Evolutionary conservation across 2,329 filamentous ascomycete genomes (phyloP), one percentile per base, ranked within the genome.

Genomic region (Aspergillus alliaceus): DNA sequence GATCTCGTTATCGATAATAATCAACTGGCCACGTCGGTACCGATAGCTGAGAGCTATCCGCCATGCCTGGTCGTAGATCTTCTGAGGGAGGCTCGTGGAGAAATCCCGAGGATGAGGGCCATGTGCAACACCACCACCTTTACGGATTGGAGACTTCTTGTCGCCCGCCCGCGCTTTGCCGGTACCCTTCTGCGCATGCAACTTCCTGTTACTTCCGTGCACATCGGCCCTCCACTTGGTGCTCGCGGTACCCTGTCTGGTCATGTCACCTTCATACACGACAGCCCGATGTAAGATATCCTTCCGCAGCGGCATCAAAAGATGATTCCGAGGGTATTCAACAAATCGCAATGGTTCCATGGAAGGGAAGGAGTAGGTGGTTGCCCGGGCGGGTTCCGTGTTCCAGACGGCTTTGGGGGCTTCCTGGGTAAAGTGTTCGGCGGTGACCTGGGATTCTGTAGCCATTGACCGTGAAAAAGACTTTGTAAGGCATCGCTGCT

Each of bases 41-140:
- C 95, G 87, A 80, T 96, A 96, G 70, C 90, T 95, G 63, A 99
- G 83, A 11, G 95, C 95, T 42, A 90, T 98, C 71, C 95, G 86
- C 91, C 91, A 98, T 9, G 95, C 95, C 67, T 96, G 83, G 76
- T 98, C 93, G 79, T 99, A 99, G 48, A 96, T 86, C 80, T 98
- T 98, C 71, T 84, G 84, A 67, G 89, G 92, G 54, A 99, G 81
- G 15, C 84, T 84, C 22, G 93, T 96, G 59, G 86, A 85, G 72
- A 99, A 99, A 78, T 98, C 91, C 72, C 95, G 85, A 25, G 93
- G 93, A 67, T 93, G 88, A 27, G 95, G 95, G n/a, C 95, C 95
- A 69, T 92, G 91, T 0, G 87, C 81, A 66, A 96, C 93, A 76
- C 92, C 93, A 75, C 95, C 95, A 63, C 95, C 95, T 60, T 83